Evolutionary conservation across 148 eudicot genomes (phyloP).

Genomic region (Nepenthes mirabilis): DNA sequence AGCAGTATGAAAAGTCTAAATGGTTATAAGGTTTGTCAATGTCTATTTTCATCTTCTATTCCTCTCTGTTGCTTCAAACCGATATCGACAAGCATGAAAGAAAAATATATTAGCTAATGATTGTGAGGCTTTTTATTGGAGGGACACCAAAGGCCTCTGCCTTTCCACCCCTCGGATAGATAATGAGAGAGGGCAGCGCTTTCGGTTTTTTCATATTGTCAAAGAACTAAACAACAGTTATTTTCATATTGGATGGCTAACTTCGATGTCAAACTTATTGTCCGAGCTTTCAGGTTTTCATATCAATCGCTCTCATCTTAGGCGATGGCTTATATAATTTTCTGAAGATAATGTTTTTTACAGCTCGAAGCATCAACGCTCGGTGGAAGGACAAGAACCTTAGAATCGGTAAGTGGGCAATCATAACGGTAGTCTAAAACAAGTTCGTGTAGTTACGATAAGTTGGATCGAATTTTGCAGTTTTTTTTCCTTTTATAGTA

Average conservation of each 20-base stretch:
- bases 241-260: neutral
- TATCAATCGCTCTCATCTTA: slow-evolving; percentile 63
- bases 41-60: no score
- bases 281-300: slow-evolving; percentile 42
- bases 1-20: slow-evolving; percentile 71
- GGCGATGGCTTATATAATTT: slow-evolving; percentile 77
- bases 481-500: no score
- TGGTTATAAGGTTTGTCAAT: slow-evolving; percentile 52
- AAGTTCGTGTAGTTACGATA: no score
- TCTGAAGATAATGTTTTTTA: slow-evolving; percentile 44
- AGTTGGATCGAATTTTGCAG: no score
- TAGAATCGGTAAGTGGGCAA: slow-evolving; percentile 23
- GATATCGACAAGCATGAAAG: no score
- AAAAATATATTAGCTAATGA: no score
- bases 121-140: no score
- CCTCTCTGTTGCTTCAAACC: no score
- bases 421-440: neutral
- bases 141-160: no score
- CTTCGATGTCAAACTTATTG: neutral
- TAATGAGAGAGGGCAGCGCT: no score
- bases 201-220: no score
- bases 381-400: slow-evolving; percentile 26
- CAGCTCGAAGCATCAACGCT: slow-evolving; percentile 23
- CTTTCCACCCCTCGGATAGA: no score
- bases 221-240: neutral